Base-by-base conservation (phyloP, 2,329 filamentous ascomycete genomes). In the Trichophaea hybrida region DNA sequence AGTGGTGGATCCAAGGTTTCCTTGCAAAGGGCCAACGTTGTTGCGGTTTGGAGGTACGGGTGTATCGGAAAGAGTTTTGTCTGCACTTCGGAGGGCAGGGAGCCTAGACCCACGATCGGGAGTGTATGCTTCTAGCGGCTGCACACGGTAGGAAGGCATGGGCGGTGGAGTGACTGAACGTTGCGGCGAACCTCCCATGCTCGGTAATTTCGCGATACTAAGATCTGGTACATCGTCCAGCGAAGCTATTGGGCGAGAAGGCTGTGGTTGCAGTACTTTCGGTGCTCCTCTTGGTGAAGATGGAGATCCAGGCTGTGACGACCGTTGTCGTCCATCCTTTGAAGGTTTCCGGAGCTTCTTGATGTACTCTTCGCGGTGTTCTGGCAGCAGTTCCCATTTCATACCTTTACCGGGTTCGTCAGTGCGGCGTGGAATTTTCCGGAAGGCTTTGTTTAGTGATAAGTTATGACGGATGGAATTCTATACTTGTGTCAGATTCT, bases 381-480 rank as follows among this genome's bases (percentile, higher is more conserved):
- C 87, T 1, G 86, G 79, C 3, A 88, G 83, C 69, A 98, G 90
- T 72, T 91, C 88, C 93, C 93, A 98, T 71, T 97, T 97, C 89
- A 96, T 97, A 33, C 93, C 93, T 72, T 98, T 98, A 10, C 93
- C 93, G 24, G 93, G 93, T 71, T 98, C 93, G 67, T 97, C 88
- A 0, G 89, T 95, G 13, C 87, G 84, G 51, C 93, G 84, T 2
- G 93, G 86, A 6, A 95, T 86, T 72, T 98, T 98, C 68, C 89
- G 84, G 69, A 98, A 98, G 0, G 85, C 83, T 71, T 96, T 95
- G 72, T 94, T 97, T 46, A 98, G 74, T 0, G 93, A 97, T 12
- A 98, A 74, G 68, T 98, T 98, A 71, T 98, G 93, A 10, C 93
- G 84, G 66, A 98, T 98, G 0, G 89, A 96, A 71, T 98, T 98